Evolutionary conservation across 257 asterid species (phyloP), one percentile per base, ranked within the genome.

Genomic region (Osmanthus fragrans): DNA sequence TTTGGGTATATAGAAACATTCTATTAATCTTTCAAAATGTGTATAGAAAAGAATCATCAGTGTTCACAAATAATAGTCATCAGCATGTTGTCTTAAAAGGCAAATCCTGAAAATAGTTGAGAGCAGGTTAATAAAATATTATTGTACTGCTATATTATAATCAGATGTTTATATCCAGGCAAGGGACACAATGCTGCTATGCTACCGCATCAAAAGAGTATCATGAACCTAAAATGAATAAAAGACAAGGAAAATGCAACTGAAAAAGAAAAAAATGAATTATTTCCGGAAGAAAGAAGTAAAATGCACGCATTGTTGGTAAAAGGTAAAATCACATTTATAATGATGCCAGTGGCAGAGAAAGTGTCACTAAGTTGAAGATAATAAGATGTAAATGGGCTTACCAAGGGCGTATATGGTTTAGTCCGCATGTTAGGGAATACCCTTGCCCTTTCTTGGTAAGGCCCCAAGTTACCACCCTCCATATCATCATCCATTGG

Each of bases 401-500:
- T 84, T 77, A 95, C 99, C 98, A 91, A 77, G 54, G 99, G 98
- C 49, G 89, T 86, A 81, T 92, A 85, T 69, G 99, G 88, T 83
- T 89, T 95, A 80, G 77, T 84, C 54, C 98, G 95, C 99, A 93
- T 93, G 87, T 88, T 87, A 64, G 96, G 98, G 77, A 96, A 96
- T 47, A 89, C 85, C 87, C 97, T 89, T 33, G 86, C 86, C 87
- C 93, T 88, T 33, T 90, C 98, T 75, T 88, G 97, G 82, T 86
- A 96, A 40, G 90, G 81, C 78, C 93, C 94, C 89, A 94, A 80
- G 80, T 82, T 86, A 56, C 97, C 97, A 77, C 89, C 88, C 82
- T 96, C 99, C 90, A 96, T 80, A 76, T 87, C 96, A 70, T 88
- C 97, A 78, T 96, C 97, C 99, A 93, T 96, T 42, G 93, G 82